Evolutionary conservation across 1,139 yeast genomes (phyloP).

Genomic region (Hyphopichia burtonii): DNA sequence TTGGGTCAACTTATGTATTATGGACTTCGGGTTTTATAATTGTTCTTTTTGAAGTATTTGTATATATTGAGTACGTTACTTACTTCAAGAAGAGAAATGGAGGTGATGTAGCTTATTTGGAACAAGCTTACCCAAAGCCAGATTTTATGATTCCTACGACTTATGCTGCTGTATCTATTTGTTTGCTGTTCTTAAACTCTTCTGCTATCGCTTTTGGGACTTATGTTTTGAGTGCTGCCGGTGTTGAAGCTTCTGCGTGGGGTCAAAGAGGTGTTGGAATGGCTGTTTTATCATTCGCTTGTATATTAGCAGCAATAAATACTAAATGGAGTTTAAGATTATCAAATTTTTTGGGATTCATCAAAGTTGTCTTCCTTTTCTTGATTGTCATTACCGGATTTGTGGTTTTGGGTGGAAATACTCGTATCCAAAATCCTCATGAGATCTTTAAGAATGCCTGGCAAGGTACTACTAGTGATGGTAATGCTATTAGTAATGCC

Average conservation of each 20-base stretch:
- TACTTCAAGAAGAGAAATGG: slow-evolving; percentile 39
- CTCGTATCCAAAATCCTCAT: slow-evolving; percentile 31
- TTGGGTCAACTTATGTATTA: slow-evolving; percentile 42
- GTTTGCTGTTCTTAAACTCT: slow-evolving; percentile 39
- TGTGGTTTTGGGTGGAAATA: slow-evolving; percentile 40
- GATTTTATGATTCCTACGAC: slow-evolving; percentile 38
- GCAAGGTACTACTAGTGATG: slow-evolving; percentile 40
- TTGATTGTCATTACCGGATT: slow-evolving; percentile 37
- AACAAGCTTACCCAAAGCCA: slow-evolving; percentile 43
- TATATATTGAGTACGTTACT: slow-evolving; percentile 39
- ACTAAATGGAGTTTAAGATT: slow-evolving; percentile 33
- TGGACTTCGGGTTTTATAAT: slow-evolving; percentile 42
- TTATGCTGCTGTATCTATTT: slow-evolving; percentile 41
- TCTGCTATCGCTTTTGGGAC: slow-evolving; percentile 44
- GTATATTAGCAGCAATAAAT: slow-evolving; percentile 24
- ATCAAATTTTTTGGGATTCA: slow-evolving; percentile 36
- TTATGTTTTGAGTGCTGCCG: slow-evolving; percentile 39
- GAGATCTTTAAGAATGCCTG: slow-evolving; percentile 34
- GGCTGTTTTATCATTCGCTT: slow-evolving; percentile 30
- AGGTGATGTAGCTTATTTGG: slow-evolving; percentile 44
- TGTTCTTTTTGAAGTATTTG: slow-evolving; percentile 30
- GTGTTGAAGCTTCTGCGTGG: slow-evolving; percentile 34
- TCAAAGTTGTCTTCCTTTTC: slow-evolving; percentile 35
- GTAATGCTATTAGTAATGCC: slow-evolving; percentile 42
- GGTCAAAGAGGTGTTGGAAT: slow-evolving; percentile 43